Percentiles rank a stretch among this genome's conserved stretches.
These are phyloP conservation scores for Phialemoniopsis sp. DNA, from an alignment of 2,329 filamentous ascomycete species.

Conservation along the genomic window DNA sequence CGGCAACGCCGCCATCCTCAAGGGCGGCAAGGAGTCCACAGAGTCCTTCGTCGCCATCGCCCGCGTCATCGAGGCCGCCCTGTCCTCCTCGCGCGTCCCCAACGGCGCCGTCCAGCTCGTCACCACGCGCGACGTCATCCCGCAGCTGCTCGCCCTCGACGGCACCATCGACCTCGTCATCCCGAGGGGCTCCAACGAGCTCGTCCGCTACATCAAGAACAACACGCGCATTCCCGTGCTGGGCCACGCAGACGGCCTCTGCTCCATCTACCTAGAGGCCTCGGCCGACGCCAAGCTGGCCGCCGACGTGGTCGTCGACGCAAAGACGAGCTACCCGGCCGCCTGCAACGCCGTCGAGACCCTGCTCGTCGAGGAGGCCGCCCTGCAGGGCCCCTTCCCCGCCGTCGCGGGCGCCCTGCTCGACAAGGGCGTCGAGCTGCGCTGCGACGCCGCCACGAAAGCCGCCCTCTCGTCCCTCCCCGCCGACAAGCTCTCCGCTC, in stretches of 20 bases:
- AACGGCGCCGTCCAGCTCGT: constrained; percentile 89
- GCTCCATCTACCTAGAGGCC: constrained; percentile 76
- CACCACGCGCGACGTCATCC: constrained; percentile 85
- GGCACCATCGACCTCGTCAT: constrained; percentile 92
- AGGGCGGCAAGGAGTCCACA: constrained; percentile 94
- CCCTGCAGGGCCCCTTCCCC: constrained; percentile 64
- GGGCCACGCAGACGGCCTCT: constrained; percentile 92
- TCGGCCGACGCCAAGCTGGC: constrained; percentile 73
- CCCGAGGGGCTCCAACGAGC: constrained; percentile 83
- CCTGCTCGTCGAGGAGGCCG: constrained; percentile 74
- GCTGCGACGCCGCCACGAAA: constrained; percentile 71
- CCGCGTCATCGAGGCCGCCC: constrained; percentile 73
- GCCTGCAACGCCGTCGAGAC: constrained; percentile 96
- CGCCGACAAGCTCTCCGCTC: constrained; percentile 26
- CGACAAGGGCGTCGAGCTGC: constrained; percentile 73
- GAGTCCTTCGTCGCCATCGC: constrained; percentile 94
- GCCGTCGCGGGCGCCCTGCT: constrained; percentile 69
- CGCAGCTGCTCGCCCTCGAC: constrained; percentile 81
- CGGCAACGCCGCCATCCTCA: constrained; percentile 93
- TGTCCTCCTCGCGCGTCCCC: constrained; percentile 70
- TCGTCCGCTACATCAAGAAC: constrained; percentile 85
- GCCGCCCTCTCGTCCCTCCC: constrained; percentile 50
- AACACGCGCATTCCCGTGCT: constrained; percentile 93
- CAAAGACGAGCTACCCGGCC: constrained; percentile 91
- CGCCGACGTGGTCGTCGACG: constrained; percentile 75